Evolutionary conservation across 768 basidiomycete species (phyloP).

Genomic region (Hortiboletus flavorubellus): DNA sequence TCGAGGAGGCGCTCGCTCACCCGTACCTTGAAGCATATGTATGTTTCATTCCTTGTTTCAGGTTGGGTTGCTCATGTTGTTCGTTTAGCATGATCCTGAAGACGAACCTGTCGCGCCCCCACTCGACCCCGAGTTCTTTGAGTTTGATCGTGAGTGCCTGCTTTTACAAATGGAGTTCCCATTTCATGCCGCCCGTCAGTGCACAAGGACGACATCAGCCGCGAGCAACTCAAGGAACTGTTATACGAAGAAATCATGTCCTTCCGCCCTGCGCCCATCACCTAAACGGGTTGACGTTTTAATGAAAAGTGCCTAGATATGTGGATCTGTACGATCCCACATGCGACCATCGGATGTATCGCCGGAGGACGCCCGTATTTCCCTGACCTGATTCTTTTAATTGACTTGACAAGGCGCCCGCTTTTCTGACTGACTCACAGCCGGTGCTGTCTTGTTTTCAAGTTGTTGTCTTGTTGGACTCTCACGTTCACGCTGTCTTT

Average conservation of each 20-base stretch:
- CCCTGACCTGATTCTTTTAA: neutral
- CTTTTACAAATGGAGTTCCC: neutral
- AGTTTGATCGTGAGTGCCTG: slow-evolving; percentile 78
- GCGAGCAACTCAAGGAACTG: slow-evolving; percentile 93
- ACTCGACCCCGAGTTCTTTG: slow-evolving; percentile 95
- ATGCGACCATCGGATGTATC: slow-evolving; percentile 5
- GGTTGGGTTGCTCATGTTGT: slow-evolving; percentile 2
- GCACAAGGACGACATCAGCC: slow-evolving; percentile 93
- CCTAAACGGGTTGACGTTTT: slow-evolving; percentile 16
- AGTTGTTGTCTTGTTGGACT: slow-evolving; percentile 1
- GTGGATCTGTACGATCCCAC: neutral
- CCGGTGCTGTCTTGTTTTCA: neutral
- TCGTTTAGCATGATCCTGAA: slow-evolving; percentile 80
- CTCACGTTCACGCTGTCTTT: neutral
- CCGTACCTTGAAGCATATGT: slow-evolving; percentile 94
- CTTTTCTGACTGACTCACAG: neutral
- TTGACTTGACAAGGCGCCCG: neutral
- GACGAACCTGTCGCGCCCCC: slow-evolving; percentile 96
- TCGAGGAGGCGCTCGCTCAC: slow-evolving; percentile 92
- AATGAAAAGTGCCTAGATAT: neutral
- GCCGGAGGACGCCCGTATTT: neutral
- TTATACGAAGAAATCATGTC: slow-evolving; percentile 93
- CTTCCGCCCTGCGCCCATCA: slow-evolving; percentile 68
- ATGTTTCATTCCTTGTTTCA: slow-evolving; percentile 23
- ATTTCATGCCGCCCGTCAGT: slow-evolving; percentile 39